A percentile compares a stretch with the other conserved stretches of the same genome.
Conservation (phyloP, 2,329 filamentous ascomycete genomes). For the Teratosphaeriaceae sp. region DNA sequence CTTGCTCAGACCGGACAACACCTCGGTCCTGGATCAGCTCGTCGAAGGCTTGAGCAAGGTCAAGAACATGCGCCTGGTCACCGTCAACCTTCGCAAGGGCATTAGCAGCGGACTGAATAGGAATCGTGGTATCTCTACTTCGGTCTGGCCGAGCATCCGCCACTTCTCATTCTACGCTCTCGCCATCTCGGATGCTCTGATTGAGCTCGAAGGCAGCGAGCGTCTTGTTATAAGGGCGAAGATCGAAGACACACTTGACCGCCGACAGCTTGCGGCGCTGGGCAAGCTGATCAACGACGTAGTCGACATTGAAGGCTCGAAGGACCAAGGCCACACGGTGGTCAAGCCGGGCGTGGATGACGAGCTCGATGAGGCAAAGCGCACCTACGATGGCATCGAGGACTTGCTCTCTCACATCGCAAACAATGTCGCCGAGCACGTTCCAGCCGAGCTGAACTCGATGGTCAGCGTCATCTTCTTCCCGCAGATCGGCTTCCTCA, state of each 20-base stretch:
- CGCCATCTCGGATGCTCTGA: slow-evolving; percentile 59
- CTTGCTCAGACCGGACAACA: slow-evolving; percentile 63
- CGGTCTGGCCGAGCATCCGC: slow-evolving; percentile 61
- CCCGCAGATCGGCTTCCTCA: slow-evolving; percentile 85
- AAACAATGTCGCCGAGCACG: slow-evolving; percentile 52
- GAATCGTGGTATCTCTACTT: slow-evolving; percentile 54
- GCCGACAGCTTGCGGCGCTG: slow-evolving; percentile 54
- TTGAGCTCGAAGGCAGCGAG: slow-evolving; percentile 50
- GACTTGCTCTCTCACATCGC: slow-evolving; percentile 64
- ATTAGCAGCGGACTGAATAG: slow-evolving; percentile 50
- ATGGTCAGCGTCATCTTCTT: slow-evolving; percentile 77
- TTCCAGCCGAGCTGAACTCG: slow-evolving; percentile 52
- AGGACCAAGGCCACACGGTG: slow-evolving; percentile 62
- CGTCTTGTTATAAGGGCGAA: slow-evolving; percentile 48
- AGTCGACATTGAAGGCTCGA: slow-evolving; percentile 74
- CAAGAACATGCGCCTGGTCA: slow-evolving; percentile 64
- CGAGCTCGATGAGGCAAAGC: slow-evolving; percentile 71
- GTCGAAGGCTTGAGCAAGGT: slow-evolving; percentile 60
- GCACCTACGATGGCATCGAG: slow-evolving; percentile 70
- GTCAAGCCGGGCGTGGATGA: slow-evolving; percentile 65
- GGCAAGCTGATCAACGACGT: slow-evolving; percentile 66
- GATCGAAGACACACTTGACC: slow-evolving; percentile 56
- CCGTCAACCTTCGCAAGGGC: slow-evolving; percentile 70
- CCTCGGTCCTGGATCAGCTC: slow-evolving; percentile 48
- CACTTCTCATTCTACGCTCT: slow-evolving; percentile 67